Evolutionary conservation across 73 alveolate genomes (phyloP).

Genomic region (Breviolum minutum): DNA sequence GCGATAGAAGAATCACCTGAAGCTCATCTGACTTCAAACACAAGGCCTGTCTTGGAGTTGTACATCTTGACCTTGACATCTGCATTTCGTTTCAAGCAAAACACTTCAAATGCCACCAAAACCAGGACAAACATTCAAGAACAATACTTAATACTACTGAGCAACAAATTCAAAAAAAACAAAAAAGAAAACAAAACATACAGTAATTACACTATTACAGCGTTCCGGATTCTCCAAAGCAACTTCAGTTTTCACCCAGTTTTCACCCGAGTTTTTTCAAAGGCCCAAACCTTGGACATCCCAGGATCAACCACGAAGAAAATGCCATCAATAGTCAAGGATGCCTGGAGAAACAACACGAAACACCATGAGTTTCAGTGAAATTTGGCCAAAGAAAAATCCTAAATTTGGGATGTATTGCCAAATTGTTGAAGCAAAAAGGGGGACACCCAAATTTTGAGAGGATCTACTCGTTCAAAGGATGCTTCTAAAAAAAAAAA

Average conservation of each 20-base stretch:
- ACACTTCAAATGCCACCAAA: no score
- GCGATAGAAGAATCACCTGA: no score
- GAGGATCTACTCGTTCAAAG: neutral
- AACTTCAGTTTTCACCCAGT: neutral
- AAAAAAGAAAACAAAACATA: no score
- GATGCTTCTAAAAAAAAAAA: neutral
- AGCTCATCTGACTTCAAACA: no score
- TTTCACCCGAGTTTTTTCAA: no score
- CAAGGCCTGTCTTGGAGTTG: conserved; percentile 98
- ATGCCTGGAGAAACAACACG: conserved; percentile 1
- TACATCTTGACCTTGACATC: conserved; percentile 98
- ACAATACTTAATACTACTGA: no score
- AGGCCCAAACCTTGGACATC: conserved; percentile 98
- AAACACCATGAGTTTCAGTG: neutral
- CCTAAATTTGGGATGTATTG: neutral
- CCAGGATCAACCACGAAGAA: conserved; percentile 99
- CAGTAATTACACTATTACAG: neutral
- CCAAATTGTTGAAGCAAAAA: neutral
- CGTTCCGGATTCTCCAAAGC: neutral
- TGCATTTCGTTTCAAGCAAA: neutral
- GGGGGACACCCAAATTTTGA: neutral
- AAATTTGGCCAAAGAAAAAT: neutral
- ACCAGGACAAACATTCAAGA: neutral
- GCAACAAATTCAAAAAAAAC: no score
- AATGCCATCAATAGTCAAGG: conserved; percentile 97